Percentiles rank a stretch among this genome's conserved stretches.
Conservation (phyloP, 805 yeast species). For the Blastobotrys peoriensis region DNA sequence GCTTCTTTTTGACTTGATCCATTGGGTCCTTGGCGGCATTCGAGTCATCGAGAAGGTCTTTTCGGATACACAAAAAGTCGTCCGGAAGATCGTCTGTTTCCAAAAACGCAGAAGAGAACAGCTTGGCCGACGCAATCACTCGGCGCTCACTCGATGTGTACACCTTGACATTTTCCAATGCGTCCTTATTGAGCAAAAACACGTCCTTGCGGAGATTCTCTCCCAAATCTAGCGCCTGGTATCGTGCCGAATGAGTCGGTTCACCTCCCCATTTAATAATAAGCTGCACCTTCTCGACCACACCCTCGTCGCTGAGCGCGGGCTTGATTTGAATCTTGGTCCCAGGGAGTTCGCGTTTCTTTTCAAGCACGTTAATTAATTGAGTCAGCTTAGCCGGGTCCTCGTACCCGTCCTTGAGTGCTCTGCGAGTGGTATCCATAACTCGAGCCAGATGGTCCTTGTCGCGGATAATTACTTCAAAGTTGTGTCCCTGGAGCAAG, state of each 20-base stretch:
- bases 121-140: slow-evolving; percentile 85
- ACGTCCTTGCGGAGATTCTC: slow-evolving; percentile 93
- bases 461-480: slow-evolving; percentile 91
- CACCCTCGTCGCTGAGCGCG: slow-evolving; percentile 53
- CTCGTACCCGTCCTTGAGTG: slow-evolving; percentile 63
- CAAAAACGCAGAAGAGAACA: slow-evolving; percentile 73
- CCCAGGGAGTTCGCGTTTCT: slow-evolving; percentile 87
- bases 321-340: slow-evolving; percentile 96
- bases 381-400: slow-evolving; percentile 72
- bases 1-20: slow-evolving; percentile 96
- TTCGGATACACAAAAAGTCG: slow-evolving; percentile 73
- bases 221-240: slow-evolving; percentile 92
- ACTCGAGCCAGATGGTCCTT: slow-evolving; percentile 82
- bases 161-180: slow-evolving; percentile 77
- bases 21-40: slow-evolving; percentile 96
- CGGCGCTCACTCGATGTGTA: slow-evolving; percentile 92
- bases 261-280: slow-evolving; percentile 99
- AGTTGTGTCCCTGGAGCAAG: slow-evolving; percentile 85
- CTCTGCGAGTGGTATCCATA: slow-evolving; percentile 73
- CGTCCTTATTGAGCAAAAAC: slow-evolving; percentile 74
- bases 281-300: slow-evolving; percentile 91
- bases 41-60: slow-evolving; percentile 89
- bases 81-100: slow-evolving; percentile 68
- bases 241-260: slow-evolving; percentile 94
- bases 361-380: slow-evolving; percentile 75